Conservation (phyloP, 306 rosid species). For the Medicago lupulina region DNA sequence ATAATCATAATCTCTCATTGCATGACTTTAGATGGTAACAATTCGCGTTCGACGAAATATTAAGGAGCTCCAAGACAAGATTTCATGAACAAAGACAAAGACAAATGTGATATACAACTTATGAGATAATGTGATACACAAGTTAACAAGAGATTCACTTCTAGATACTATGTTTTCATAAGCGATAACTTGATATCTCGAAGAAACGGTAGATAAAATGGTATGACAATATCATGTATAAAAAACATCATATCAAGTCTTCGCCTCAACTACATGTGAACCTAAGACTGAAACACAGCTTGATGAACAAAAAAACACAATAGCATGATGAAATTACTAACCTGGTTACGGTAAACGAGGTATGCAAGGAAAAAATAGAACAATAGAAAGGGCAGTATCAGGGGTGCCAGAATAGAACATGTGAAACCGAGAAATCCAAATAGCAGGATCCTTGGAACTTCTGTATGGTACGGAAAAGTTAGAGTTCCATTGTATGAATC, state of each 20-base stretch:
- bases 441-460: conserved; percentile 83
- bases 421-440: conserved; percentile 90
- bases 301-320: conserved; percentile 18
- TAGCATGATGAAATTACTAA: conserved; percentile 43
- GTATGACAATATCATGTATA: no score
- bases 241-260: no score
- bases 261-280: no score
- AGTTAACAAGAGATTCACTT: not conserved
- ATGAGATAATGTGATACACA: not conserved
- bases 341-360: conserved; percentile 91
- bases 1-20: not conserved
- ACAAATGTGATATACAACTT: not conserved
- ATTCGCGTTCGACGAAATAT: not conserved
- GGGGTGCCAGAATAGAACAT: conserved; percentile 84
- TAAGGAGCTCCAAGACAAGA: not conserved
- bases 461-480: conserved; percentile 90
- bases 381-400: conserved; percentile 84
- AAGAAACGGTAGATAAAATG: no score
- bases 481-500: conserved; percentile 48
- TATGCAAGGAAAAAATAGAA: conserved; percentile 82
- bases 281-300: no score
- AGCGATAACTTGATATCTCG: not conserved
- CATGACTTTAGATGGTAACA: not conserved
- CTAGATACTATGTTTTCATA: not conserved
- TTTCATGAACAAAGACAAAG: not conserved